Conservation (phyloP, 2,329 filamentous ascomycete genomes). For the Penicillium sp. region DNA sequence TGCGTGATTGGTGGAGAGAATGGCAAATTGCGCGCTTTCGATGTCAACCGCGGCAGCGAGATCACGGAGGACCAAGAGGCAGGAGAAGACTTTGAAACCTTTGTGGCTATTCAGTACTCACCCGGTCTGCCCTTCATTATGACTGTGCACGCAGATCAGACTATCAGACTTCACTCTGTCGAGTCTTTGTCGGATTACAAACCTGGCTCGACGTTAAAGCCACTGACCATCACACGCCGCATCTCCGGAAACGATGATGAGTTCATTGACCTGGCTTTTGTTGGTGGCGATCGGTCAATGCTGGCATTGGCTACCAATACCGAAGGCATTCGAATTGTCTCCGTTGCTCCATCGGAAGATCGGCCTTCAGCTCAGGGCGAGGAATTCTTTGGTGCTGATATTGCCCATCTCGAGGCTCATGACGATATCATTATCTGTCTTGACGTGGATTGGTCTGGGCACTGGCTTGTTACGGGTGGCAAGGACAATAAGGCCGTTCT, state of each 20-base stretch:
- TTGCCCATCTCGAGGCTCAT: slow-evolving; percentile 82
- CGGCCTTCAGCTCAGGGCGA: slow-evolving; percentile 34
- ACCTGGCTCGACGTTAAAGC: slow-evolving; percentile 49
- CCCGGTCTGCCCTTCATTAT: slow-evolving; percentile 67
- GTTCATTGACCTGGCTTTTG: slow-evolving; percentile 88
- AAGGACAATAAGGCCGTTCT: slow-evolving; percentile 94
- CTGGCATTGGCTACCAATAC: slow-evolving; percentile 92
- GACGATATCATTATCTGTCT: slow-evolving; percentile 94
- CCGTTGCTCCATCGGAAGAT: slow-evolving; percentile 50
- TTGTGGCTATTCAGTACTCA: slow-evolving; percentile 70
- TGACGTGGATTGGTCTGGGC: slow-evolving; percentile 92
- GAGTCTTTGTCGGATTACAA: slow-evolving; percentile 36
- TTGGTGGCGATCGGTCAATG: slow-evolving; percentile 75
- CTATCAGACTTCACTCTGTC: slow-evolving; percentile 69
- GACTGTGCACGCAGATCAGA: slow-evolving; percentile 85
- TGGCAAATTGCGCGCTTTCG: slow-evolving; percentile 81
- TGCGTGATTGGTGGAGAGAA: slow-evolving; percentile 84
- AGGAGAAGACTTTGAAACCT: slow-evolving; percentile 60
- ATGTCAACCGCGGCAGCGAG: slow-evolving; percentile 72
- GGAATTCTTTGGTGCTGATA: slow-evolving; percentile 82
- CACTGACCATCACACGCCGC: slow-evolving; percentile 64
- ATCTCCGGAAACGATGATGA: slow-evolving; percentile 98
- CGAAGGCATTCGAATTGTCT: slow-evolving; percentile 86
- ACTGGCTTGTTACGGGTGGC: slow-evolving; percentile 92
- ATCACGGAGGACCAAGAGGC: slow-evolving; percentile 70